Percentiles rank a stretch among this genome's conserved stretches.
Conservation (phyloP, 352 stramenopile genomes). For the Phytopythium helicoides region DNA sequence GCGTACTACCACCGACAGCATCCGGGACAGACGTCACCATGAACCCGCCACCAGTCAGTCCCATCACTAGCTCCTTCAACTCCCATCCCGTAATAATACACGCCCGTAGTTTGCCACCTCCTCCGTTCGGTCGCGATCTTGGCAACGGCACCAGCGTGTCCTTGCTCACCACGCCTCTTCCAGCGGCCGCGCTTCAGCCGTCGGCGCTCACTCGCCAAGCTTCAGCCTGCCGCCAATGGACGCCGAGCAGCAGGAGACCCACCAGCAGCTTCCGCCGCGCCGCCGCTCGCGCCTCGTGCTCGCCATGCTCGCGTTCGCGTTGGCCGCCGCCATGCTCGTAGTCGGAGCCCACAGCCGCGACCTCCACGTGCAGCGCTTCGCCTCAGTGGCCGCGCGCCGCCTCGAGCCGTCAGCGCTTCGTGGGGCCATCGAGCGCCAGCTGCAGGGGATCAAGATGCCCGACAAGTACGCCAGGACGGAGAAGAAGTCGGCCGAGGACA, state of each 20-base stretch:
- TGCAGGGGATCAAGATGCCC: no score
- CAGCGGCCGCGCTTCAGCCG: neutral
- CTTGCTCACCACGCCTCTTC: no score
- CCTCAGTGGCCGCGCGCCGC: no score
- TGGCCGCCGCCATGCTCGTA: no score
- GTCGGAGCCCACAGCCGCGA: no score
- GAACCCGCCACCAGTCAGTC: neutral
- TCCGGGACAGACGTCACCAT: conserved; percentile 1
- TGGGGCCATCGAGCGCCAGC: no score
- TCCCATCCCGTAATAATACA: conserved; percentile 2
- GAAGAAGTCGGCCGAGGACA: neutral
- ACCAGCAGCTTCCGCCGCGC: neutral
- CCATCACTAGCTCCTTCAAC: neutral
- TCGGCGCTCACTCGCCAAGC: neutral
- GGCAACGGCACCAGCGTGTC: no score
- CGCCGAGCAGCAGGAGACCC: neutral
- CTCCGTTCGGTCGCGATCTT: neutral
- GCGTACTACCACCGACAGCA: neutral
- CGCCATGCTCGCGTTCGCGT: neutral
- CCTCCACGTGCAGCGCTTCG: no score
- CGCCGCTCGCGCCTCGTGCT: neutral
- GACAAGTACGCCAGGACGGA: neutral
- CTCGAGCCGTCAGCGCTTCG: no score
- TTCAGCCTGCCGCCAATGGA: neutral
- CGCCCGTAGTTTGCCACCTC: neutral